Conservation (phyloP, 805 yeast genomes). For the Ogataea zsoltii region DNA sequence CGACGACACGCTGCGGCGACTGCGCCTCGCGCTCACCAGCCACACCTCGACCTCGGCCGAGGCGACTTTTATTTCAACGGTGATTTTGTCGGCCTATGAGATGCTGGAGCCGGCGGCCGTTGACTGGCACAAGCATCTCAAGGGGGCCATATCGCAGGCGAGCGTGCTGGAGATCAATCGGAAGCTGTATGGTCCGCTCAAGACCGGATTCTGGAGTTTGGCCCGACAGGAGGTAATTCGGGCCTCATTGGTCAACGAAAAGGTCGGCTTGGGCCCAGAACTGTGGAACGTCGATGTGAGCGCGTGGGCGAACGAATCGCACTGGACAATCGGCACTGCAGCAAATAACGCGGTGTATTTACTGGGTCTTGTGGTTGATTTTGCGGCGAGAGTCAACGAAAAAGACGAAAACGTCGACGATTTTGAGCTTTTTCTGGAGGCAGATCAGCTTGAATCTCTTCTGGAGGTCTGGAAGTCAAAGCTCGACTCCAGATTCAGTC, state of each 20-base stretch:
- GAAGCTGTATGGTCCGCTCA: conserved; percentile 6
- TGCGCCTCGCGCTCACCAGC: conserved; percentile 8
- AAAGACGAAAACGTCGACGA: not conserved
- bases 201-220: conserved; percentile 15
- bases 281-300: conserved; percentile 7
- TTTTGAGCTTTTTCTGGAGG: conserved; percentile 1
- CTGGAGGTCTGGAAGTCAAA: conserved; percentile 11
- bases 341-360: conserved; percentile 12
- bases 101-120: conserved; percentile 15
- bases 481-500: conserved; percentile 10
- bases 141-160: conserved; percentile 16
- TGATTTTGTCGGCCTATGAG: conserved; percentile 14
- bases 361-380: conserved; percentile 11
- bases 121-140: conserved; percentile 16
- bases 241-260: conserved; percentile 5
- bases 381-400: not conserved
- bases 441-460: conserved; percentile 6
- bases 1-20: conserved; percentile 11
- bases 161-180: conserved; percentile 5
- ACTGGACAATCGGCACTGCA: conserved; percentile 10
- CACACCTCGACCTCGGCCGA: conserved; percentile 6
- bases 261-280: conserved; percentile 2
- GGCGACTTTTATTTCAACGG: conserved; percentile 12
- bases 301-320: conserved; percentile 4
- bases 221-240: conserved; percentile 13